Conservation (phyloP, 2,329 filamentous ascomycete genomes). For the Podosphaera fusca region DNA sequence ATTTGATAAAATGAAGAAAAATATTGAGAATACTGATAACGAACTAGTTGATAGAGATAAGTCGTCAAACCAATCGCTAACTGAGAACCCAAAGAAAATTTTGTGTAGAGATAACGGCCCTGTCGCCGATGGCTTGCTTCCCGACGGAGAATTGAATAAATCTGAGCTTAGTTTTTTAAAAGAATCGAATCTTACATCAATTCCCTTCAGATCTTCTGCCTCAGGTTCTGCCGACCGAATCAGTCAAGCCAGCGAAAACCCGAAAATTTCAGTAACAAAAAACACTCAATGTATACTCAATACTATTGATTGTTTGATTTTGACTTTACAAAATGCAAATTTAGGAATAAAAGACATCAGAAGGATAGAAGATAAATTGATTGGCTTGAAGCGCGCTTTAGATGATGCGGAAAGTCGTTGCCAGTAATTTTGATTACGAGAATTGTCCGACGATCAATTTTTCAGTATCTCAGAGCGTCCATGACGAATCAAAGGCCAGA, state of each 20-base stretch:
- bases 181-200: background rate
- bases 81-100: background rate
- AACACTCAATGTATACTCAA: background rate
- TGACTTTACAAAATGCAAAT: slow-evolving; percentile 32
- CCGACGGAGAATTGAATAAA: background rate
- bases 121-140: background rate
- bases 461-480: too few species aligned
- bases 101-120: background rate
- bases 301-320: slow-evolving; percentile 23
- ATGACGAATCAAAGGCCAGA: too few species aligned
- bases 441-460: background rate
- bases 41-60: background rate
- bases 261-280: background rate
- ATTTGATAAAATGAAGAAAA: background rate
- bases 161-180: too few species aligned
- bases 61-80: background rate
- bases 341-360: slow-evolving; percentile 43
- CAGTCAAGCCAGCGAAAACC: background rate
- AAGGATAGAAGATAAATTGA: slow-evolving; percentile 54
- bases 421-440: slow-evolving; percentile 8
- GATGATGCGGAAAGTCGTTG: slow-evolving; percentile 36
- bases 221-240: background rate
- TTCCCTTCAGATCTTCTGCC: background rate
- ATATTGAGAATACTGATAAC: background rate
- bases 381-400: slow-evolving; percentile 53